phyloP scores from a whole-genome alignment of 108 stramenopile species.

The Pseudonitzschia multistriata region DNA sequence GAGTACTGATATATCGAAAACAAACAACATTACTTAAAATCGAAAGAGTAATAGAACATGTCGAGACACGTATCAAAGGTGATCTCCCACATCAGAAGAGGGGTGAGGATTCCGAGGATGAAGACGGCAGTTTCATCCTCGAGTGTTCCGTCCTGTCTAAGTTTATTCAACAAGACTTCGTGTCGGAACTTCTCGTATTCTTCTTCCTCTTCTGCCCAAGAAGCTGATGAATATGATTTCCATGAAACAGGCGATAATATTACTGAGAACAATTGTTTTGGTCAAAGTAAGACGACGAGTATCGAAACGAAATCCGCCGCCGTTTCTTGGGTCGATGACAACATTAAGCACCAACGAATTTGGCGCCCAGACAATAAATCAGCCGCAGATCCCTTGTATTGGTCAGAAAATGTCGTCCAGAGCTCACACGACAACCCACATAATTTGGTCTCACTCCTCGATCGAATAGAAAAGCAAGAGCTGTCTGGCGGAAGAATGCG shows the following conservation, averaged over 20 bases:
- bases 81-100: background rate
- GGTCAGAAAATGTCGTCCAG: slow-evolving; percentile 26
- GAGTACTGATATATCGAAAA: background rate
- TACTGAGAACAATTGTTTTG: background rate
- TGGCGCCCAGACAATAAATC: slow-evolving; percentile 29
- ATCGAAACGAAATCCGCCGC: background rate
- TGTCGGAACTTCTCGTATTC: background rate
- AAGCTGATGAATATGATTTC: background rate
- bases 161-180: background rate
- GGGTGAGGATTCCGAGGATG: background rate
- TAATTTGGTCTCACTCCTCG: slow-evolving; percentile 23
- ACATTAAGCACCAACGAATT: slow-evolving; percentile 28
- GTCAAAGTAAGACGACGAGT: background rate
- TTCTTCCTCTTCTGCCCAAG: background rate
- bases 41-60: background rate
- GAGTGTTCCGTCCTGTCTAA: background rate
- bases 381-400: slow-evolving; percentile 23
- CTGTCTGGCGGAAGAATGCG: slow-evolving; percentile 65
- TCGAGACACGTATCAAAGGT: background rate
- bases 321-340: background rate
- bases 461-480: slow-evolving; percentile 62
- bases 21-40: background rate
- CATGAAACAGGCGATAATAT: background rate
- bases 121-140: background rate
- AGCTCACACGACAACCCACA: slow-evolving; percentile 20